Conservation (phyloP, 225 moss, liverwort and hornwort species). For the Ulota crispa region DNA sequence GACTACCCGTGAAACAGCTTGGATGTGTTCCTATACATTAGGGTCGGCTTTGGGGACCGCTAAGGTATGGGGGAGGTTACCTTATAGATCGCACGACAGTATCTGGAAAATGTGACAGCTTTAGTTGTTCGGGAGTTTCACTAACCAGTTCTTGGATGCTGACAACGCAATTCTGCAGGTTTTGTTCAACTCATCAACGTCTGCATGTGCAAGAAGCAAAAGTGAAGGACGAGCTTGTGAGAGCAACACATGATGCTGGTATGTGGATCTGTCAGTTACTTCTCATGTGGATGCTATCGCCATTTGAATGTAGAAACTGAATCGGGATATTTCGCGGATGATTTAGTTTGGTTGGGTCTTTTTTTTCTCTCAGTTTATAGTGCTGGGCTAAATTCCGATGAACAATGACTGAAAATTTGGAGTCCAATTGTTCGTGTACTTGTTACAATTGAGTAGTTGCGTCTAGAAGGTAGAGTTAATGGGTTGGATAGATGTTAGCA, state of each 20-base stretch:
- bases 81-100: not conserved
- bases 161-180: conserved; percentile 26
- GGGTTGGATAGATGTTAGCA: not conserved
- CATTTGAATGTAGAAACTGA: not conserved
- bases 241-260: conserved; percentile 42
- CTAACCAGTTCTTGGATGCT: conserved; percentile 3
- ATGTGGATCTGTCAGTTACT: conserved; percentile 1
- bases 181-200: conserved; percentile 41
- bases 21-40: too few relatives aligned
- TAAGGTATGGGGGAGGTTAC: too few relatives aligned
- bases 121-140: not conserved
- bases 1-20: too few relatives aligned
- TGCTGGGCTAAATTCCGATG: not conserved
- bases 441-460: not conserved
- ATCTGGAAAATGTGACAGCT: not conserved
- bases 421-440: not conserved
- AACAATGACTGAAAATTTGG: not conserved
- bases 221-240: conserved; percentile 44
- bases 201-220: conserved; percentile 32
- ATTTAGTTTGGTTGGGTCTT: not conserved
- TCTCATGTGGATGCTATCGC: not conserved
- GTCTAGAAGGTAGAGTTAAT: not conserved
- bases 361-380: not conserved
- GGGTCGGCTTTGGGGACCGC: too few relatives aligned
- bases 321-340: conserved; percentile 3